Percentiles rank a stretch among this genome's conserved stretches.
phyloP scores from a whole-genome alignment of 2,329 filamentous ascomycete species.

The Colletotrichum ledebouriae region DNA sequence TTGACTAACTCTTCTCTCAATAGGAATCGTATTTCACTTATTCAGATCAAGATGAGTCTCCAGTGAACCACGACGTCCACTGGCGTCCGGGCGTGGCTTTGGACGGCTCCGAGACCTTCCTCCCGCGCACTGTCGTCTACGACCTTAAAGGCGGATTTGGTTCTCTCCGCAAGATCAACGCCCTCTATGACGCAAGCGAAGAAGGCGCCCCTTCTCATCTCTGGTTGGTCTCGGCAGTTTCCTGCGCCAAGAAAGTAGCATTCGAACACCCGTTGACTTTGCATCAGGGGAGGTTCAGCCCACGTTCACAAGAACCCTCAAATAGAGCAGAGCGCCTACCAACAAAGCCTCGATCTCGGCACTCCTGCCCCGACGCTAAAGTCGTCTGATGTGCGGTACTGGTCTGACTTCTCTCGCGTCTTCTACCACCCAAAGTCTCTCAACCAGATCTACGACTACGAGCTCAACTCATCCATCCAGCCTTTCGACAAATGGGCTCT shows the following conservation, averaged over 20 bases:
- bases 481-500: slow-evolving; percentile 84
- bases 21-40: slow-evolving; percentile 99
- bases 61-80: slow-evolving; percentile 86
- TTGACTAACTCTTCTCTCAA: neutral
- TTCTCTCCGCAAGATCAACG: slow-evolving; percentile 87
- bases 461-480: slow-evolving; percentile 82
- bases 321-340: slow-evolving; percentile 81
- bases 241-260: neutral
- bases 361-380: slow-evolving; percentile 73
- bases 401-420: slow-evolving; percentile 95
- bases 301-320: slow-evolving; percentile 76
- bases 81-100: slow-evolving; percentile 87
- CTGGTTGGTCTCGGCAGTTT: slow-evolving; percentile 49
- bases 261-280: neutral
- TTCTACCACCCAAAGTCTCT: slow-evolving; percentile 92
- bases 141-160: slow-evolving; percentile 96
- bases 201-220: slow-evolving; percentile 48
- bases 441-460: slow-evolving; percentile 88
- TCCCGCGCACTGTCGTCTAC: slow-evolving; percentile 91
- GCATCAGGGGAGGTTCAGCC: slow-evolving; percentile 72
- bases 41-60: slow-evolving; percentile 72
- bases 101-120: slow-evolving; percentile 91
- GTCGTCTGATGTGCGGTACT: slow-evolving; percentile 84
- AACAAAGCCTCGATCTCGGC: slow-evolving; percentile 82
- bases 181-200: slow-evolving; percentile 77